These are phyloP conservation scores for Macroventuria anomochaeta DNA, from an alignment of 2,329 filamentous ascomycete species.

Conservation along the genomic window DNA sequence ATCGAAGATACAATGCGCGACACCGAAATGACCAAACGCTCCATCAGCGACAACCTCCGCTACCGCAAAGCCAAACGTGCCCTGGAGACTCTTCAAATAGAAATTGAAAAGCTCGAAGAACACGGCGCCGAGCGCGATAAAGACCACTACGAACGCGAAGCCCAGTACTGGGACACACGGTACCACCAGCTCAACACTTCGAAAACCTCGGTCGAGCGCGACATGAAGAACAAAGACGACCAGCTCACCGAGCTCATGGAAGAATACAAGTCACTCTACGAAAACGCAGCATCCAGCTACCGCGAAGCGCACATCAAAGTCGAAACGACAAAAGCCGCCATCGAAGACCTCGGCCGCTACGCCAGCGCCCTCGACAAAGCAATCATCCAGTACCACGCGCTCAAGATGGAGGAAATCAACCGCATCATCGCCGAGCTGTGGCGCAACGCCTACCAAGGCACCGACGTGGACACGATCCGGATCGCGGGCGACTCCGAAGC, in stretches of 20 bases:
- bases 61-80: constrained; percentile 78
- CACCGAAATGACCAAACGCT: constrained; percentile 81
- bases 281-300: constrained; percentile 79
- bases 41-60: constrained; percentile 86
- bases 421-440: constrained; percentile 94
- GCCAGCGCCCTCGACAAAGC: constrained; percentile 87
- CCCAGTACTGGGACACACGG: constrained; percentile 68
- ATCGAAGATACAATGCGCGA: constrained; percentile 79
- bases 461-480: constrained; percentile 94
- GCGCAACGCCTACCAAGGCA: constrained; percentile 95
- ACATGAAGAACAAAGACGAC: constrained; percentile 83
- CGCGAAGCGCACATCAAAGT: constrained; percentile 89
- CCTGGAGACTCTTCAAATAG: constrained; percentile 69
- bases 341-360: constrained; percentile 87
- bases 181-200: constrained; percentile 75
- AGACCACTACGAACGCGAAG: constrained; percentile 74
- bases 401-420: constrained; percentile 99
- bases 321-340: constrained; percentile 88
- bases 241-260: constrained; percentile 74
- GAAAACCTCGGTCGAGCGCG: constrained; percentile 75
- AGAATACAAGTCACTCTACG: constrained; percentile 87
- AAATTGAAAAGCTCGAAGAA: constrained; percentile 76
- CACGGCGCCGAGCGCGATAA: constrained; percentile 86
- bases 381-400: constrained; percentile 93
- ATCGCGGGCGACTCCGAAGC: constrained; percentile 90